Base-by-base conservation (phyloP, 345 rosid genomes). In the Salix suchowensis region DNA sequence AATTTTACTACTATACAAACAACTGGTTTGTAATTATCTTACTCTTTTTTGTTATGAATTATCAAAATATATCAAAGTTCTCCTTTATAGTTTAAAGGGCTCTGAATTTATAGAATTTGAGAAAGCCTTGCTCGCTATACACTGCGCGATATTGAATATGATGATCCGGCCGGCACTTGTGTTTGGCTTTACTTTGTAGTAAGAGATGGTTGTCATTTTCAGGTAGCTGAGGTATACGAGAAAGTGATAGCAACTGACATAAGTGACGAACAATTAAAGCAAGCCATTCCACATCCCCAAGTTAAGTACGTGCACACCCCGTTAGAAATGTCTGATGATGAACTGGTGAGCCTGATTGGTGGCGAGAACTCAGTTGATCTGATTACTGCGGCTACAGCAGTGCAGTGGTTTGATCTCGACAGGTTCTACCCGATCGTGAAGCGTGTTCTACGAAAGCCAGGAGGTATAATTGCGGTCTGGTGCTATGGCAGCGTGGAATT, bases 341-440 rank as follows among this genome's bases (percentile, higher is more conserved):
- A 93, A 40, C 48, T 85, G 6, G 82, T 91, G 37, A 32, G 81
- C 50, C n/a, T 82, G 19, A 30, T 91, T 1, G 91, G 94, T 1
- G 88, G 88, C 1, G 94, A 90, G 66, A 82, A 85, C 44, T 83
- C 87, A 0, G 88, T 93, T 0, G 91, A 92, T 75, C 73, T 93
- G 15, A 81, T 92, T 18, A 89, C 90, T 0, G 87, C 88, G 3
- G 91, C 90, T 4, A 81, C 82, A 50, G 94, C 91, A 0, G 82
- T 88, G 13, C 91, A 90, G 82, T 88, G 94, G 94, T 90, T 92
- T 62, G 91, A 92, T 61, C 87, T 88, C 14, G 88, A 85, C 19
- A 89, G 70, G 65, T 89, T 92, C 80, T 91, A 91, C 74, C 72
- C 88, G 5, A 37, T 82, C 7, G 91, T 77, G 18, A 81, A 72